These are phyloP conservation scores for Globisporangium barbulae DNA, from an alignment of 352 stramenopile species.

Conservation along the genomic window DNA sequence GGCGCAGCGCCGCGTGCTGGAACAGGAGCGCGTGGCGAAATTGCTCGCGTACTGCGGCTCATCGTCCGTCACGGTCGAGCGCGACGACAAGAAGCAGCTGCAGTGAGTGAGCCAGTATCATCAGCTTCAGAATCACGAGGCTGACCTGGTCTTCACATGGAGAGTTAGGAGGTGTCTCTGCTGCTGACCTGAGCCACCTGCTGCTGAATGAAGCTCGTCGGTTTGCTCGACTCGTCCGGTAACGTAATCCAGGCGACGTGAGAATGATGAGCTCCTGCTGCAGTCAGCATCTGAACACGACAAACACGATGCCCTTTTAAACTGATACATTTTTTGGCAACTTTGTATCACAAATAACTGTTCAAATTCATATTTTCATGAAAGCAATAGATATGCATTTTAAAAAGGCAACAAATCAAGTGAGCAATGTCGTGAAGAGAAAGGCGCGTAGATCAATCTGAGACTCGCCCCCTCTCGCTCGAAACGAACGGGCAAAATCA, in stretches of 20 bases:
- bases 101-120: conserved; percentile 2
- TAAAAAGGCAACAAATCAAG: conserved; percentile 9
- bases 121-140: too few species aligned
- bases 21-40: conserved; percentile 36
- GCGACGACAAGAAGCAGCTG: conserved; percentile 30
- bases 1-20: conserved; percentile 16
- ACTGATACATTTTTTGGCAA: background rate
- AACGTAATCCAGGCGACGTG: conserved; percentile 8
- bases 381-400: background rate
- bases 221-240: background rate
- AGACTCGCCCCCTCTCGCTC: too few species aligned
- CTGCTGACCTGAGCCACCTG: too few species aligned
- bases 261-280: background rate
- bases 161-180: background rate
- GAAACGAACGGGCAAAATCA: background rate
- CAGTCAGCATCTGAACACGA: background rate
- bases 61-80: conserved; percentile 56
- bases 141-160: background rate
- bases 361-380: background rate
- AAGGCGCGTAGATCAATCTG: background rate
- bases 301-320: background rate
- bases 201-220: background rate
- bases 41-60: conserved; percentile 59
- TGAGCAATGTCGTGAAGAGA: conserved; percentile 8
- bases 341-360: background rate